Evolutionary conservation across 345 rosid genomes (phyloP), one percentile per base, ranked within the genome.

Genomic region (Kandelia obovata): DNA sequence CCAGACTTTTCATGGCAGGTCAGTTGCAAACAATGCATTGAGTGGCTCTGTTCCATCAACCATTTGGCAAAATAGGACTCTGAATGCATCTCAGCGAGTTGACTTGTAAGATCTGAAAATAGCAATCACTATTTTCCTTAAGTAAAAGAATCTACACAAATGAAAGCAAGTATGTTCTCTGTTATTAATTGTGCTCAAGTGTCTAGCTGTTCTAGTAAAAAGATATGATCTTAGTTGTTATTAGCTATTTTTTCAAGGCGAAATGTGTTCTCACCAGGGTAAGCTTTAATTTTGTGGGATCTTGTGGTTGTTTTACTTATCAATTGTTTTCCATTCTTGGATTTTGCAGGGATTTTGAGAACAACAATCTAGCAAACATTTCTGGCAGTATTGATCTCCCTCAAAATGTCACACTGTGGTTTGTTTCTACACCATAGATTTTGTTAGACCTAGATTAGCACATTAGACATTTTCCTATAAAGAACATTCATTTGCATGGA

Each of bases 331-430:
- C 68, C 57, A 26, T 51, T 63, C 58, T 34, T 53, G 77, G 69
- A 47, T 26, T 32, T 70, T 76, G 68, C 89, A 95, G 99, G 79
- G 93, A 92, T 78, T 78, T 95, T 61, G 81, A 83, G 84, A 87
- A 95, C 85, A 95, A 95, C 76, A 57, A 1, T 25, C 75, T 93
- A 63, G 35, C 77, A 66, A 83, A 78, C 78, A 83, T 93, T 69
- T 71, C 90, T 5, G 96, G 89, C 64, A 82, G 79, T 73, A 71
- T 60, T 21, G 71, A 52, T 76, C 87, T 82, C 67, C 98, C 97
- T 77, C 83, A 73, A 61, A 93, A 93, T 79, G 90, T 89, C 79
- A 75, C 98, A 66, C 59, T 93, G 77, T 61, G 96, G 98, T 93
- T 74, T 71, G 87, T 32, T 76, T 83, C 86, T 77, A 17, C 58